Percentiles rank a stretch among this genome's conserved stretches.
Conservation (phyloP, 257 asterid species). For the Perilla frutescens region DNA sequence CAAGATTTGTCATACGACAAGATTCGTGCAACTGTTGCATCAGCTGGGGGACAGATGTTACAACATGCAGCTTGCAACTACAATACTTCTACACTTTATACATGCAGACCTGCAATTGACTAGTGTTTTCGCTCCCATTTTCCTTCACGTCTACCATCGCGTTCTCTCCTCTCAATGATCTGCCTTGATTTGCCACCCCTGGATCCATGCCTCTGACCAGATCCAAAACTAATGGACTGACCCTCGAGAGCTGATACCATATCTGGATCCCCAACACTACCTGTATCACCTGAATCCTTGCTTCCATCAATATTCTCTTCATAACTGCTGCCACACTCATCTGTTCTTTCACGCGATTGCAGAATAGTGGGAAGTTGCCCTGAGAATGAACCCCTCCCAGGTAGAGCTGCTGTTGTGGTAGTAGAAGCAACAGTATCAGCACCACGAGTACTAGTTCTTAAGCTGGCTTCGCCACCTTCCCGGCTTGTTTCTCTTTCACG, state of each 20-base stretch:
- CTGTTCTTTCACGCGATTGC: constrained; percentile 84
- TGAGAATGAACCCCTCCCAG: constrained; percentile 69
- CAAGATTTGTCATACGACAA: background rate
- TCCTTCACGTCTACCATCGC: constrained; percentile 88
- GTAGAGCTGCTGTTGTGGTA: constrained; percentile 50
- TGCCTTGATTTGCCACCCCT: constrained; percentile 85
- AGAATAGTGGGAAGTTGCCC: constrained; percentile 77
- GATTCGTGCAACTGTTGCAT: background rate
- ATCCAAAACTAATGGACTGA: constrained; percentile 50
- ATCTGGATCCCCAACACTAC: constrained; percentile 88
- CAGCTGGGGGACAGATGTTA: constrained; percentile 7
- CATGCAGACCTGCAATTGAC: constrained; percentile 18
- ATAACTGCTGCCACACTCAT: constrained; percentile 75
- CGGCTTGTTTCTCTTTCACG: constrained; percentile 86
- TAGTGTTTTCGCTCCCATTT: constrained; percentile 98
- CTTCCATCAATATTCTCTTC: constrained; percentile 87
- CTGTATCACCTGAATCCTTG: constrained; percentile 85
- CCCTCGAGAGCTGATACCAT: constrained; percentile 71
- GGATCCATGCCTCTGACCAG: constrained; percentile 70
- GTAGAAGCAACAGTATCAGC: constrained; percentile 52
- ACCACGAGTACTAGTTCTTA: constrained; percentile 57
- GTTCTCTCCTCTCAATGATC: constrained; percentile 82
- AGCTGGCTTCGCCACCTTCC: constrained; percentile 60
- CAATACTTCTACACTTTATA: constrained; percentile 21
- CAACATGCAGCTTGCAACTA: constrained; percentile 3